Percentiles rank a stretch among this genome's conserved stretches.
These are phyloP conservation scores for Cicer cuneatum DNA, from an alignment of 306 rosid genomes.

Conservation along the genomic window DNA sequence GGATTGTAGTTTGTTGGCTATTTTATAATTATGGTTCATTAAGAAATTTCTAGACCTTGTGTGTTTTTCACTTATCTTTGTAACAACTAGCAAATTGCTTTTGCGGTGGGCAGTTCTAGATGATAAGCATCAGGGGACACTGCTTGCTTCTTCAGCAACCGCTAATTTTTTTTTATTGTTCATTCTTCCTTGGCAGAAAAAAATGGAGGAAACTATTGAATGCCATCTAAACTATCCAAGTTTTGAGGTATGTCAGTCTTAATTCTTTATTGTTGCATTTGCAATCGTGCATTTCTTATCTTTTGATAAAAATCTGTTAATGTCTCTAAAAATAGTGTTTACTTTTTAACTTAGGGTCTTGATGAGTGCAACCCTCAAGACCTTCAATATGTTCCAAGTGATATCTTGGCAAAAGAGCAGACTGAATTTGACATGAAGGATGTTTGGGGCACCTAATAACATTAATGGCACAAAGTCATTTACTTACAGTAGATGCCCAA, in stretches of 20 bases:
- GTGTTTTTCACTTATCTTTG: background rate
- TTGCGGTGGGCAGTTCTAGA: background rate
- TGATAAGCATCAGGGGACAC: background rate
- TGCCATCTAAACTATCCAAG: conserved; percentile 68
- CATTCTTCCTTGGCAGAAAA: conserved; percentile 63
- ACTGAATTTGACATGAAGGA: background rate
- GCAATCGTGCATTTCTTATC: conserved; percentile 7
- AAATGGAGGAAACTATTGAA: conserved; percentile 68
- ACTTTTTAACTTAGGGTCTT: background rate
- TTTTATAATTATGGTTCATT: background rate
- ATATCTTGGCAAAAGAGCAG: background rate
- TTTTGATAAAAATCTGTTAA: background rate
- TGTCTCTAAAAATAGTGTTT: background rate
- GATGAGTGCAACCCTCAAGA: conserved; percentile 24
- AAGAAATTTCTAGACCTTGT: background rate
- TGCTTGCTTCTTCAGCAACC: background rate
- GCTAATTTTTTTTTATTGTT: conserved; percentile 14
- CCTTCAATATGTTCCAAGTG: conserved; percentile 6
- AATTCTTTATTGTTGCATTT: conserved; percentile 21
- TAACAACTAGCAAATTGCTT: background rate
- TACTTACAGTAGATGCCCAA: conserved; percentile 8
- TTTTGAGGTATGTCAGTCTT: conserved; percentile 67
- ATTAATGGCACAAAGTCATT: background rate
- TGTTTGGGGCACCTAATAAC: background rate
- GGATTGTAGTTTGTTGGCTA: conserved; percentile 10